Conservation (phyloP, 805 yeast species). For the Saccharomycopsis amapae region DNA sequence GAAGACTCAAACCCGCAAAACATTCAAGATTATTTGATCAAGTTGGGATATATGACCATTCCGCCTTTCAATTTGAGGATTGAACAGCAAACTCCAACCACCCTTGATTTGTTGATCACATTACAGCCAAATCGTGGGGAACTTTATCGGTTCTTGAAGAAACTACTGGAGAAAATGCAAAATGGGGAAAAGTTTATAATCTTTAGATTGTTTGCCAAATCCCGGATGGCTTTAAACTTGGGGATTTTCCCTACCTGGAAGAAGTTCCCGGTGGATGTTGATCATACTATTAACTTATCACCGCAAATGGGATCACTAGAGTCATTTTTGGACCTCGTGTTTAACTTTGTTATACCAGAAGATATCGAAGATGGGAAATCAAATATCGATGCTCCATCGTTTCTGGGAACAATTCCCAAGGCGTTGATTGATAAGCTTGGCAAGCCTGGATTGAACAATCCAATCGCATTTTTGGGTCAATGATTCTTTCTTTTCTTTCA, state of each 20-base stretch:
- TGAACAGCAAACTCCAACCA: conserved; percentile 1
- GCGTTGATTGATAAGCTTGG: too few species aligned
- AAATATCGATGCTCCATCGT: too few species aligned
- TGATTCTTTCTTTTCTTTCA: too few species aligned
- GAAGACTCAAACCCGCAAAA: not conserved
- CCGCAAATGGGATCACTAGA: too few species aligned
- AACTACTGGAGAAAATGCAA: conserved; percentile 17
- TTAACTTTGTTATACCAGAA: too few species aligned
- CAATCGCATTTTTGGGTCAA: too few species aligned
- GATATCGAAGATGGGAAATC: too few species aligned
- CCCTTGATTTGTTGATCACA: conserved; percentile 7
- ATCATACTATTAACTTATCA: conserved; percentile 3
- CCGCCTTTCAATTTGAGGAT: conserved; percentile 15
- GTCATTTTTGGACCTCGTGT: too few species aligned
- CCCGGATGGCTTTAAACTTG: conserved; percentile 7
- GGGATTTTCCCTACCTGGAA: conserved; percentile 14
- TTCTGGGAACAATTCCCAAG: too few species aligned
- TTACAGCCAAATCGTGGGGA: conserved; percentile 12
- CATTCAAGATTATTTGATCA: not conserved
- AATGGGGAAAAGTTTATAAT: conserved; percentile 5
- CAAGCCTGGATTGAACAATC: too few species aligned
- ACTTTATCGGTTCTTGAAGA: conserved; percentile 11
- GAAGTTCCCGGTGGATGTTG: conserved; percentile 5
- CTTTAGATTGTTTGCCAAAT: conserved; percentile 5
- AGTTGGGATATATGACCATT: conserved; percentile 11